A percentile compares a stretch with the other conserved stretches of the same genome.
These are phyloP conservation scores for Puccinia triticina DNA, from an alignment of 1,284 basidiomycete species.

Conservation along the genomic window DNA sequence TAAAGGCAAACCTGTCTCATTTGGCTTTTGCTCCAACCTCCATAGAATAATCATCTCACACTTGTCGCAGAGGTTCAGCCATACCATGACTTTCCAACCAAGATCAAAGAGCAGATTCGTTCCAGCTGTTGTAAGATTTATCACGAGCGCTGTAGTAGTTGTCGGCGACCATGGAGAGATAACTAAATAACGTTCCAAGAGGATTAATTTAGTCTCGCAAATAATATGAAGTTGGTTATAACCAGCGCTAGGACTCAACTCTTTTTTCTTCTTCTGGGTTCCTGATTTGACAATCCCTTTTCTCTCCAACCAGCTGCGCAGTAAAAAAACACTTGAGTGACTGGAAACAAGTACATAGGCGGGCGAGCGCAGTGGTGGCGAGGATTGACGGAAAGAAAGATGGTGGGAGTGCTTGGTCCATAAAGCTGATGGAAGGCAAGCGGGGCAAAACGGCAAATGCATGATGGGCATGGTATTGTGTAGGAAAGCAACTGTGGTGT, in stretches of 20 bases:
- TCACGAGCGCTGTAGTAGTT: constrained; percentile 48
- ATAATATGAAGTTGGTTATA: too few relatives aligned
- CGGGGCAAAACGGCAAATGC: too few relatives aligned
- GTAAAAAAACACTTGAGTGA: too few relatives aligned
- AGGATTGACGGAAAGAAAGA: too few relatives aligned
- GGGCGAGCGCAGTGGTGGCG: too few relatives aligned
- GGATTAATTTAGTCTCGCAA: background rate
- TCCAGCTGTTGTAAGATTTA: constrained; percentile 32
- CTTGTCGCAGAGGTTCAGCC: constrained; percentile 54
- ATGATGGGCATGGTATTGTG: too few relatives aligned
- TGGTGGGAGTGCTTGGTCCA: too few relatives aligned
- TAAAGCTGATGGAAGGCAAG: too few relatives aligned
- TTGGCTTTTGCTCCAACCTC: constrained; percentile 72
- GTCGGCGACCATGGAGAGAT: constrained; percentile 34
- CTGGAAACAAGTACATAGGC: too few relatives aligned
- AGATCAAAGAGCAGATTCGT: constrained; percentile 51
- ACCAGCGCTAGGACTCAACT: constrained; percentile 6
- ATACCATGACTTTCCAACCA: constrained; percentile 57
- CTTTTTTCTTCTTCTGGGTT: constrained; percentile 46
- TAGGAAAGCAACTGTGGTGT: too few relatives aligned
- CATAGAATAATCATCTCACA: constrained; percentile 64
- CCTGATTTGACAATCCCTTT: constrained; percentile 53
- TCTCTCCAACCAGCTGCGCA: constrained; percentile 66
- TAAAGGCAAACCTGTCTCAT: constrained; percentile 30
- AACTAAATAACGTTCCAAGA: constrained; percentile 26